These are phyloP conservation scores for Nicotiana tabacum DNA, from an alignment of 257 asterid genomes.

Conservation along the genomic window DNA sequence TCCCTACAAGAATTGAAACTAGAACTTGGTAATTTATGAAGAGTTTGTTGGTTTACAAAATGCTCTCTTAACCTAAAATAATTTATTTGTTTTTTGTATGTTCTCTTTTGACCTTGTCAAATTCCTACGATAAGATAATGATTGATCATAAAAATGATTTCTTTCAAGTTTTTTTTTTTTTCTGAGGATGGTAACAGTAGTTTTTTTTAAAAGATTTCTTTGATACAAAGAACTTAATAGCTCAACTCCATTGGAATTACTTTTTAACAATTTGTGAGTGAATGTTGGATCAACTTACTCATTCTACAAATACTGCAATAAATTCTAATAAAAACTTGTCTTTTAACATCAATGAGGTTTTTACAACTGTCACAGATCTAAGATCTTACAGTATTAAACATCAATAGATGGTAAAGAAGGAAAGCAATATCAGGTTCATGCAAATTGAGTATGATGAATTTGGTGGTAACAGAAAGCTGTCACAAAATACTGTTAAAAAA, in stretches of 20 bases:
- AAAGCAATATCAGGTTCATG: slow-evolving; percentile 1
- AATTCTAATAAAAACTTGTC: not conserved
- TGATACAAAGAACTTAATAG: not conserved
- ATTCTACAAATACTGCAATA: not conserved
- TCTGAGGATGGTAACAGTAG: no score
- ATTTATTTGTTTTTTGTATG: not conserved
- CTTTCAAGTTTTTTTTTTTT: no score
- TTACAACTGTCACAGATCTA: not conserved
- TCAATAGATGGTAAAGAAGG: slow-evolving; percentile 2
- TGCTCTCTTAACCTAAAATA: not conserved
- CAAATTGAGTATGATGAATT: not conserved
- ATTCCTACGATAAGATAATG: not conserved
- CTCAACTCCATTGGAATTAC: not conserved
- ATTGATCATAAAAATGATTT: no score
- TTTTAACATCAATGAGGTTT: not conserved
- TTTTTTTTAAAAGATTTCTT: no score
- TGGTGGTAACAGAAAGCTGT: not conserved
- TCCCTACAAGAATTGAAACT: not conserved
- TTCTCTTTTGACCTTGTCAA: not conserved
- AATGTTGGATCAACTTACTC: not conserved
- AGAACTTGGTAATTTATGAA: not conserved
- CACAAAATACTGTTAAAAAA: not conserved
- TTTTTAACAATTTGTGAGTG: not conserved
- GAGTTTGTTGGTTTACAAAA: not conserved
- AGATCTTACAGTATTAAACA: not conserved